Evolutionary conservation across 2,329 filamentous ascomycete genomes (phyloP), one percentile per base, ranked within the genome.

Genomic region (Cyanodermella asteris): DNA sequence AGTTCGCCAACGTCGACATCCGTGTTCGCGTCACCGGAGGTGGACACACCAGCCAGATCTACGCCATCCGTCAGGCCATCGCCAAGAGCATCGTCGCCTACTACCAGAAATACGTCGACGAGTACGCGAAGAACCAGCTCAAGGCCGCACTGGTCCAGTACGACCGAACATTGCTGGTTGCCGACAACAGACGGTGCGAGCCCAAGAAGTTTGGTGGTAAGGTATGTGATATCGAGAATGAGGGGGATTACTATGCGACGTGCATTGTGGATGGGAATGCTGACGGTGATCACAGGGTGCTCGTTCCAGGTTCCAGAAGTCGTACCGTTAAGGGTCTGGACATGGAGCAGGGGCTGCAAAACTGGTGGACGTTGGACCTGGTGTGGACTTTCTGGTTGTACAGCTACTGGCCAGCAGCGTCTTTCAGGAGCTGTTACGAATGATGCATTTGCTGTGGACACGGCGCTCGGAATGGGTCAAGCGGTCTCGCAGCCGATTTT

Each of bases 91-190:
- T 91, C 54, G 73, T 91, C 50, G 75, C 81, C 59, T 93, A 93
- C 75, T 94, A 93, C 76, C 84, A 93, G 66, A 93, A 97, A 71
- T 97, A 73, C 64, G 80, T 94, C 60, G 87, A 97, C 54, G 87
- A 97, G 76, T 82, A 94, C 76, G 80, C 76, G 65, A 97, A 97
- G 77, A 93, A 94, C 72, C 68, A 81, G 61, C 71, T 97, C 51
- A 97, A 94, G 80, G 75, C 84, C 62, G 77, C 78, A 43, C 72
- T 97, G 44, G 77, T 84, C 50, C 71, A 81, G 56, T 97, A 84
- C 67, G 81, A 91, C 68, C 72, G 82, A 51, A 91, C 81, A 53
- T 74, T 97, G 42, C 76, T 97, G 51, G 87, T 97, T 48, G 87
- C 87, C 59, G 87, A 97, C 62, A 93, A 91, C 75, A 76, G 87